Base-by-base conservation (phyloP, 1,284 basidiomycete species). In the Cystobasidiaceae sp. region DNA sequence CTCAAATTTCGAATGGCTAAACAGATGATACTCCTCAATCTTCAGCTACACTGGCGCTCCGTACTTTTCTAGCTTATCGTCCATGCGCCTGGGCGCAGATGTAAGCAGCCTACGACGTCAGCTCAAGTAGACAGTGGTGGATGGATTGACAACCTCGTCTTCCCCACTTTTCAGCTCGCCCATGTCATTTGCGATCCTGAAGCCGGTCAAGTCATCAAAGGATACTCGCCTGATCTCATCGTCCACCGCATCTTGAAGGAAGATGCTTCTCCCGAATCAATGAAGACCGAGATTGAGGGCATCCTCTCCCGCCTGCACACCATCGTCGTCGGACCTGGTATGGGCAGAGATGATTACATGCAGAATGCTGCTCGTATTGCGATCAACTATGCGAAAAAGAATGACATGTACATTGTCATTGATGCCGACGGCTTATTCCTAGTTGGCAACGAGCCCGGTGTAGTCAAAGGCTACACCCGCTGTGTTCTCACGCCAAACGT, bases 401-500 rank as follows among this genome's bases (percentile, higher is more conserved):
- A 82, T 55, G 85, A 86, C 56, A 87, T 94, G 84, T 94, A 88
- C 74, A 79, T 97, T 57, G 92, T 97, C 3, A 81, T 98, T 17
- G 94, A 98, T 73, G 94, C 94, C 0, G 94, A 97, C 75, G 91
- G 86, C 1, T 81, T 94, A 7, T 89, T 82, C 80, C 80, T 90
- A 76, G 78, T 90, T 48, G 87, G 89, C 30, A 83, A 88, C 72
- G 86, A 93, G 62, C 81, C 87, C 0, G 79, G 82, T 6, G 76
- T 90, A 48, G 84, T 98, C 60, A 81, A 82, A 70, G 91, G 91
- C 0, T 94, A 93, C 76, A 79, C 83, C 15, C 83, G 86, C 23
- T 88, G 86, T 0, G 85, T 94, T 27, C 78, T 97, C 44, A 98
- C 96, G 0, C 94, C 96, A 0, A 98, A 98, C 71, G 84, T 96